Evolutionary conservation across 1,284 basidiomycete genomes (phyloP), one percentile per base, ranked within the genome.

Genomic region (Cryptococcus hybrid): DNA sequence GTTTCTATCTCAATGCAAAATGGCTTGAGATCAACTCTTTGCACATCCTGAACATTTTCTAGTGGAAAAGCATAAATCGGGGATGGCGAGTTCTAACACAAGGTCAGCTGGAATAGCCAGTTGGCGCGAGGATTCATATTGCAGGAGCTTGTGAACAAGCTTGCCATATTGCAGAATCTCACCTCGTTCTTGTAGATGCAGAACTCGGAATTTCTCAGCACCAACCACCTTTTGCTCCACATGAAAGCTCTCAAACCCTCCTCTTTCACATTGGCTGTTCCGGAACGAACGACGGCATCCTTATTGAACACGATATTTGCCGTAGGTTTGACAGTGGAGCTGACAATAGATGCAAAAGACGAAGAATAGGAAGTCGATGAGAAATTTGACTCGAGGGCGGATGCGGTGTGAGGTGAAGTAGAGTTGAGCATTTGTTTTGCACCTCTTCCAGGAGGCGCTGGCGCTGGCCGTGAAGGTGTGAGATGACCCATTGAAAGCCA

Each of bases 111-210:
- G n/a, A n/a, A n/a, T n/a, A n/a, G 42, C 13, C 12, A n/a, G n/a
- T 11, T 13, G 24, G 11, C 9, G 3, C 9, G 24, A 12, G 42
- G 15, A 47, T 7, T 47, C n/a, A 47, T 12, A 18, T 3, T 11
- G 35, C n/a, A 7, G 37, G 4, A 30, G 50, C n/a, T 15, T 37
- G 8, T 34, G 49, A 15, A 15, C 9, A 15, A 46, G 18, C n/a
- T n/a, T n/a, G n/a, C n/a, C n/a, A n/a, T n/a, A n/a, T n/a, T 24
- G 30, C 4, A 4, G 46, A 36, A 39, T 76, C 86, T 67, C 69
- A 93, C 92, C 84, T 98, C 93, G 70, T 86, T 91, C 82, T 95
- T 97, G 78, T 93, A 90, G 61, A 98, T 86, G 44, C 85, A 84
- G 53, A 99, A 78, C 13, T 86, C 84, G 69, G 86, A 84, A 61